A percentile compares a stretch with the other conserved stretches of the same genome.
phyloP scores from a whole-genome alignment of 179 eudicot genomes.

The Spinacia oleracea region DNA sequence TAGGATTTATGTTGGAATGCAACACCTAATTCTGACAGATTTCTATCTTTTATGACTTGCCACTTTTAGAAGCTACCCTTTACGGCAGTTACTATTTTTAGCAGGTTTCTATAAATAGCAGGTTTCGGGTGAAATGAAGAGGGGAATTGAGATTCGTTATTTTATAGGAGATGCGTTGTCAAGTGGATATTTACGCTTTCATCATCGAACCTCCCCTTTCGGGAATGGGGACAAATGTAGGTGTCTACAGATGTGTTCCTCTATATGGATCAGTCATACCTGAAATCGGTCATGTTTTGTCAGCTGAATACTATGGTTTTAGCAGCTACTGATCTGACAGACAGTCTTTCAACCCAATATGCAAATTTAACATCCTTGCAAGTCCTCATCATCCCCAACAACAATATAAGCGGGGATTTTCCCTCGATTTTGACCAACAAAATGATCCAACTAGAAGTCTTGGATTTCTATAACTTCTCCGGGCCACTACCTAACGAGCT shows the following conservation, averaged over 20 bases:
- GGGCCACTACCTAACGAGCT: constrained; percentile 51
- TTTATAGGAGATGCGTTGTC: too few species aligned
- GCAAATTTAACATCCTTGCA: constrained; percentile 41
- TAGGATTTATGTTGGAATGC: too few species aligned
- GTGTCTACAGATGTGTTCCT: constrained; percentile 29
- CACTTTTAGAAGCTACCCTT: too few species aligned
- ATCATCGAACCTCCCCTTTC: too few species aligned
- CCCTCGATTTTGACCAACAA: constrained; percentile 29
- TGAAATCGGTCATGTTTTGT: constrained; percentile 45
- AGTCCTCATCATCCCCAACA: constrained; percentile 48
- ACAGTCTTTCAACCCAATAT: constrained; percentile 46
- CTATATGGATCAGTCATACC: constrained; percentile 53
- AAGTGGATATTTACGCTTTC: too few species aligned
- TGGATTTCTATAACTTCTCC: constrained; percentile 52
- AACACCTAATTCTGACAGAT: too few species aligned
- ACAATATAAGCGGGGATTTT: constrained; percentile 37
- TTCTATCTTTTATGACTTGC: too few species aligned
- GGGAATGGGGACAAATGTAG: too few species aligned
- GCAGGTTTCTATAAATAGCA: too few species aligned
- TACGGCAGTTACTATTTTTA: too few species aligned
- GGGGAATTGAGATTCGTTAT: too few species aligned
- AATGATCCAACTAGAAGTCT: constrained; percentile 40
- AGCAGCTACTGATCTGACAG: constrained; percentile 41
- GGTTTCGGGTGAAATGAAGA: too few species aligned
- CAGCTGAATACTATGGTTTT: constrained; percentile 49